phyloP scores from a whole-genome alignment of 768 basidiomycete genomes.

The Lepiota brunneoincarnata region DNA sequence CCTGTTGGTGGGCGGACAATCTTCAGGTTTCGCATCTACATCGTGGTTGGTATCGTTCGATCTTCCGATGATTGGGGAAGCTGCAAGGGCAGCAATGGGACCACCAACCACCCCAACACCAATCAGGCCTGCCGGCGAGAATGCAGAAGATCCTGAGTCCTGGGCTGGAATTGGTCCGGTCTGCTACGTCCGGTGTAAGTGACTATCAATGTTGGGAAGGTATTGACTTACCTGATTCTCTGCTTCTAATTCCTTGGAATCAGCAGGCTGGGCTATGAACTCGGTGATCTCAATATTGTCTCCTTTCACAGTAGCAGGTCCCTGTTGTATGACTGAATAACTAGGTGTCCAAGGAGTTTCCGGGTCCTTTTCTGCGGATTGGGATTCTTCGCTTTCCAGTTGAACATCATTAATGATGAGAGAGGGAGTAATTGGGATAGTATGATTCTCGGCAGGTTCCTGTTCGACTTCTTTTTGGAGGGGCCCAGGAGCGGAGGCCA shows the following conservation, averaged over 20 bases:
- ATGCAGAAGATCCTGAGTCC: neutral
- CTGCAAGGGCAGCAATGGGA: neutral
- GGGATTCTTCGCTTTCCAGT: neutral
- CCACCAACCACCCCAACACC: slow-evolving; percentile 3
- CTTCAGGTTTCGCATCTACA: neutral
- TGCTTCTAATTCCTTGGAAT: neutral
- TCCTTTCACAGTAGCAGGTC: slow-evolving; percentile 9
- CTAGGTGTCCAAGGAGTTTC: slow-evolving; percentile 18
- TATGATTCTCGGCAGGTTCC: neutral
- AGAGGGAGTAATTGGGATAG: neutral
- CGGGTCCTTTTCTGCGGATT: slow-evolving; percentile 9
- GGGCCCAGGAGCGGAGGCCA: neutral
- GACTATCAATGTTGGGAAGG: neutral
- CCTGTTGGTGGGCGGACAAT: neutral
- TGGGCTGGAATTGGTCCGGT: slow-evolving; percentile 4
- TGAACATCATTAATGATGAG: neutral
- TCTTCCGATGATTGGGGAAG: neutral
- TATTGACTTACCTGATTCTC: neutral
- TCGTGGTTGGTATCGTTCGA: neutral
- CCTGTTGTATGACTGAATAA: slow-evolving; percentile 20
- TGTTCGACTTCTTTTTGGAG: neutral
- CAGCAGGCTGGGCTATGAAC: neutral
- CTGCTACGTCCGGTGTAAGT: neutral
- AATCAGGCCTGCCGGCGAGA: slow-evolving; percentile 5
- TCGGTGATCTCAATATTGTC: slow-evolving; percentile 1